Conservation (phyloP, 2,329 filamentous ascomycete species). For the Macrophomina tecta region DNA sequence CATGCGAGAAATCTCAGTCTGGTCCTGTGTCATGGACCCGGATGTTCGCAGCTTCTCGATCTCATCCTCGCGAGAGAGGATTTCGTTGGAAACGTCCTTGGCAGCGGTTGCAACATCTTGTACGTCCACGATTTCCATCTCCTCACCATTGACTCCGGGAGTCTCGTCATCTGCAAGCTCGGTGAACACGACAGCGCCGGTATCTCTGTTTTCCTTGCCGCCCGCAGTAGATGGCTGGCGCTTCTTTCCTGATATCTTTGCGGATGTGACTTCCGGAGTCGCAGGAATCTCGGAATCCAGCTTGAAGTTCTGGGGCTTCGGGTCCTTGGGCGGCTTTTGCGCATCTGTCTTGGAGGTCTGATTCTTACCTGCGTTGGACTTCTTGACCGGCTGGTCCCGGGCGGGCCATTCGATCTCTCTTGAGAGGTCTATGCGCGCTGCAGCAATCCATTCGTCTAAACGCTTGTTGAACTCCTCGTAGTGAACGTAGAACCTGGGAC, state of each 20-base stretch:
- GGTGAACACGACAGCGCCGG: constrained; percentile 50
- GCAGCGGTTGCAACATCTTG: constrained; percentile 58
- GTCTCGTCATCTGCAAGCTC: constrained; percentile 56
- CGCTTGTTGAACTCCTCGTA: constrained; percentile 98
- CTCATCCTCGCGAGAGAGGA: constrained; percentile 83
- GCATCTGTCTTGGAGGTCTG: constrained; percentile 44
- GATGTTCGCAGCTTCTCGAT: constrained; percentile 94
- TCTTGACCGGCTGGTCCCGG: constrained; percentile 87
- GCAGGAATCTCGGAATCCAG: constrained; percentile 61
- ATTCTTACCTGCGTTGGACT: constrained; percentile 56
- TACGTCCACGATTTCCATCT: constrained; percentile 59
- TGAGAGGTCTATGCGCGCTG: constrained; percentile 80
- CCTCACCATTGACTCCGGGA: constrained; percentile 58
- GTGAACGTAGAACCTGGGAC: constrained; percentile 91
- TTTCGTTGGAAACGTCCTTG: constrained; percentile 58
- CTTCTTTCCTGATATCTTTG: constrained; percentile 55
- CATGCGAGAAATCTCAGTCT: constrained; percentile 93
- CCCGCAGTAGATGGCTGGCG: constrained; percentile 61
- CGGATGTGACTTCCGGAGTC: constrained; percentile 60
- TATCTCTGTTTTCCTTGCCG: constrained; percentile 65
- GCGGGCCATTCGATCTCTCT: constrained; percentile 96
- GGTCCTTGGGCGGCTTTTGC: constrained; percentile 53
- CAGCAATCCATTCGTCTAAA: constrained; percentile 85
- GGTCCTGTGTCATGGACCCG: constrained; percentile 98
- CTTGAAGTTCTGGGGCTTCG: constrained; percentile 54